Percentiles rank a stretch among this genome's conserved stretches.
phyloP scores from a whole-genome alignment of 1,284 basidiomycete genomes.

The Anthracocystis panici-leucophaei region DNA sequence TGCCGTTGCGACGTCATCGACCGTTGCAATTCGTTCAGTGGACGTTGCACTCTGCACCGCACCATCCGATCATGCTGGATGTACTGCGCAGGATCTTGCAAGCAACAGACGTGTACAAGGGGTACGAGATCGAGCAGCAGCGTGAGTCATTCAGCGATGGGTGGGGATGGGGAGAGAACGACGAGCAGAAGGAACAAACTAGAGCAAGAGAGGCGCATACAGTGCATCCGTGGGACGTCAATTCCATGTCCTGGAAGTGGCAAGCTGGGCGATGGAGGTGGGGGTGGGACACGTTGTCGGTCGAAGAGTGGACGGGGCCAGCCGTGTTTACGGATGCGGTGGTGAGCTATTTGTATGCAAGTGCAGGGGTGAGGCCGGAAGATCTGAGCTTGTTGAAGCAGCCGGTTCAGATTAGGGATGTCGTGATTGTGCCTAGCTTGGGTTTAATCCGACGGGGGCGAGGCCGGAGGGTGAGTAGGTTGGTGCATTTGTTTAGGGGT shows the following conservation, averaged over 20 bases:
- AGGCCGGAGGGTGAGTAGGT: constrained; percentile 17
- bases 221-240: constrained; percentile 37
- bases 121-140: constrained; percentile 31
- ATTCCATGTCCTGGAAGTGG: constrained; percentile 43
- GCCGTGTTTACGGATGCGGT: constrained; percentile 49
- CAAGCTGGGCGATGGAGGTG: constrained; percentile 48
- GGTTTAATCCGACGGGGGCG: constrained; percentile 37
- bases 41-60: constrained; percentile 43
- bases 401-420: constrained; percentile 49
- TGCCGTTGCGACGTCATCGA: constrained; percentile 40
- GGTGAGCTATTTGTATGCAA: constrained; percentile 47
- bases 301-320: constrained; percentile 55
- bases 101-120: constrained; percentile 36
- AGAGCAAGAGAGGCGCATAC: constrained; percentile 15
- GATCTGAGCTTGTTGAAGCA: constrained; percentile 32
- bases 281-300: constrained; percentile 38
- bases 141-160: constrained; percentile 35
- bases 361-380: constrained; percentile 45
- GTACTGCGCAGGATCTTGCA: constrained; percentile 38
- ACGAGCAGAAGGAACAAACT: constrained; percentile 24
- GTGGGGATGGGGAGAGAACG: constrained; percentile 39
- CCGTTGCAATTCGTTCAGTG: constrained; percentile 50
- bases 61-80: constrained; percentile 53
- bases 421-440: constrained; percentile 35
- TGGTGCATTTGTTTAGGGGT: constrained; percentile 51